phyloP scores from a whole-genome alignment of 495 filamentous ascomycete species.

The Aspergillus sclerotiicarbonarius region DNA sequence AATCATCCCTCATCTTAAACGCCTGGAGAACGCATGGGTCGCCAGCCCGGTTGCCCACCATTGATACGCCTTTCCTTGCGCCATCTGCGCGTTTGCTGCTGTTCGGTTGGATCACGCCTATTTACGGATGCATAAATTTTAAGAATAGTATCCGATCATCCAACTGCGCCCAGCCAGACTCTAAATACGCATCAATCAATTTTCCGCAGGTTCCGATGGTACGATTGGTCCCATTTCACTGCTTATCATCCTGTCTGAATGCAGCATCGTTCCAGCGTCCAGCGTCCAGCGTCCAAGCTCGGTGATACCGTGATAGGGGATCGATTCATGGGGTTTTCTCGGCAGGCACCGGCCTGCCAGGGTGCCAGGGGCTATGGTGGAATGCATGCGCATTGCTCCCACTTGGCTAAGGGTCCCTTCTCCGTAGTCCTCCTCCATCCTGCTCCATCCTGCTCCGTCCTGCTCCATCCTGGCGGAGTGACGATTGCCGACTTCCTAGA shows the following conservation, averaged over 20 bases:
- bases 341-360: slow-evolving; percentile 10
- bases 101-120: slow-evolving; percentile 11
- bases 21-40: neutral
- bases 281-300: neutral
- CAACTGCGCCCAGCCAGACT: neutral
- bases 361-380: neutral
- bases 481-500: neutral
- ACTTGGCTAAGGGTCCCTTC: neutral
- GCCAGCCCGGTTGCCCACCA: neutral
- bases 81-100: slow-evolving; percentile 13
- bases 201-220: neutral
- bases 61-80: slow-evolving; percentile 5
- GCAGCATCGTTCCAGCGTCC: slow-evolving; percentile 1
- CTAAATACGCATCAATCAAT: slow-evolving; percentile 1
- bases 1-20: neutral
- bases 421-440: neutral
- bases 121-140: neutral
- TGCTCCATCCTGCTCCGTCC: no score
- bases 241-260: slow-evolving; percentile 15
- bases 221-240: slow-evolving; percentile 10
- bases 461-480: neutral
- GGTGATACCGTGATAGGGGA: neutral
- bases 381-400: neutral
- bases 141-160: neutral
- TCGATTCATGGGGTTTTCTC: neutral